Percentiles rank a stretch among this genome's conserved stretches.
Evolutionary conservation across 495 filamentous ascomycete species (phyloP).

Genomic region (Podospora tetraspora): DNA sequence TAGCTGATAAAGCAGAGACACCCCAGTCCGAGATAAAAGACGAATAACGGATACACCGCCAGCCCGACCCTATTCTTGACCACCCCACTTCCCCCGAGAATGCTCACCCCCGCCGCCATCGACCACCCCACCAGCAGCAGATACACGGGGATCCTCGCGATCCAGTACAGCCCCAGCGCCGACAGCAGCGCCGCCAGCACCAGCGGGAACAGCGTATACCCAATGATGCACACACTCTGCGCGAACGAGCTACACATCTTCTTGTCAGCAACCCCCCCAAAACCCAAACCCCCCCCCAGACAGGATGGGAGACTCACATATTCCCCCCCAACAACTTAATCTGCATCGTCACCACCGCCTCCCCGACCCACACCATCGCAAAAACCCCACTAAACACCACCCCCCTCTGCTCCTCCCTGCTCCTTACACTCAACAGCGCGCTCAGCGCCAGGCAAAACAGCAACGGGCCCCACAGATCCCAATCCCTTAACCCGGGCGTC

Average conservation of each 20-base stretch:
- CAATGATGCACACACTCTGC: conserved; percentile 95
- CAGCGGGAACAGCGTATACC: conserved; percentile 97
- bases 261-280: too few relatives aligned
- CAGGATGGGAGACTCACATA: conserved; percentile 87
- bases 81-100: conserved; percentile 90
- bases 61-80: conserved; percentile 90
- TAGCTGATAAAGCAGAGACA: conserved; percentile 96
- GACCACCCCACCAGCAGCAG: conserved; percentile 84
- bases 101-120: conserved; percentile 90
- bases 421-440: conserved; percentile 74
- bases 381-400: conserved; percentile 94
- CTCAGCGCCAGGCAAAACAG: conserved; percentile 87
- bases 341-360: conserved; percentile 96
- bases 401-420: conserved; percentile 69
- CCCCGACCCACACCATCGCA: conserved; percentile 91
- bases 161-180: conserved; percentile 66
- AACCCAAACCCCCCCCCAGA: too few relatives aligned
- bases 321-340: conserved; percentile 96
- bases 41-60: conserved; percentile 88
- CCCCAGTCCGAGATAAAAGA: conserved; percentile 92
- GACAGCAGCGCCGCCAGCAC: conserved; percentile 90
- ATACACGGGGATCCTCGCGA: conserved; percentile 85
- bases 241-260: conserved; percentile 80
- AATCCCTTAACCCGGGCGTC: conserved; percentile 83
- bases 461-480: conserved; percentile 96